Evolutionary conservation across 805 yeast genomes (phyloP), one percentile per base, ranked within the genome.

Genomic region (Myxozyma melibiosi): DNA sequence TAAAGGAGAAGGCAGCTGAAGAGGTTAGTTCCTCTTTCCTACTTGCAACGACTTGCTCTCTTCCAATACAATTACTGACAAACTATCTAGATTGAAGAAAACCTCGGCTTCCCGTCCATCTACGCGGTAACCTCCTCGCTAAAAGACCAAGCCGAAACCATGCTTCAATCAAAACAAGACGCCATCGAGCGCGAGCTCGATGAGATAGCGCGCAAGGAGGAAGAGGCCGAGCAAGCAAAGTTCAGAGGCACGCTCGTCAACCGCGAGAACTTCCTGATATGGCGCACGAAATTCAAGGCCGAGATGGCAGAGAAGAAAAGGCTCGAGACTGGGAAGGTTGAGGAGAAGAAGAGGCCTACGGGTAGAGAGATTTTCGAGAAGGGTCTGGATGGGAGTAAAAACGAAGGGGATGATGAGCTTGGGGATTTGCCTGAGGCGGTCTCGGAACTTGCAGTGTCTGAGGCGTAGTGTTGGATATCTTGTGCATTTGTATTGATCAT

Each of bases 201-300:
- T 61, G 75, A 78, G 49, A 80, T 79, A 61, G 73, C 86, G 18
- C 74, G 78, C 50, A 84, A 78, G 22, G 83, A 82, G 62, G 98
- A 94, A 70, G 79, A 77, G 65, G 85, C 85, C 71, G 97, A 90
- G 69, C 96, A 90, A 70, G 85, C 85, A 70, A 94, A 94, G 72
- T 92, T 92, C 73, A 77, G 78, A 39, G 99, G 99, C 34, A 94
- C 98, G 0, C 82, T 86, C 53, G 97, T 92, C 4, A 92, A 97
- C 1, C 73, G 71, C 14, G 96, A 88, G 64, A 77, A 85, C n/a
- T 92, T 81, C 70, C 68, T 70, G 1, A 77, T 71, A 44, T 92
- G 99, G 99, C 78, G 96, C 67, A 53, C 56, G 2, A 76, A 73
- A 51, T 91, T 94, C 72, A 78, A 95, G 56, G 74, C 76, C 18